Conservation (phyloP, 495 filamentous ascomycete species). For the Penicillium argentinense region DNA sequence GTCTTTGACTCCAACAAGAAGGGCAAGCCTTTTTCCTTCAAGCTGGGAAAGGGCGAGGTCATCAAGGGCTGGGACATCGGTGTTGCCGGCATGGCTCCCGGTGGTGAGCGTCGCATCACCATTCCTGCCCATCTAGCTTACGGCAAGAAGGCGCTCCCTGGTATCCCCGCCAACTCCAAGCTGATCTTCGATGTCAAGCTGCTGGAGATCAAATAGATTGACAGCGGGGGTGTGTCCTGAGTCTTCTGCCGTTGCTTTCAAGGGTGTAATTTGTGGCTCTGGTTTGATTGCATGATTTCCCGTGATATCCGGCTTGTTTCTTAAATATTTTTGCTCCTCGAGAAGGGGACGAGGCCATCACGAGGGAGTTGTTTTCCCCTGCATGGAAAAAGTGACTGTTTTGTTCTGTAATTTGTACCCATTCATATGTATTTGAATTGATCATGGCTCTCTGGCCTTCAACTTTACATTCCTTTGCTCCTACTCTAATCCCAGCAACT, state of each 20-base stretch:
- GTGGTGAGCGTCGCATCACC: constrained; percentile 87
- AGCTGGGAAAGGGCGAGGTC: constrained; percentile 88
- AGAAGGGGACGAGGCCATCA: constrained; percentile 44
- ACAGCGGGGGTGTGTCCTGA: constrained; percentile 19
- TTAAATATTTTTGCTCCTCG: constrained; percentile 28
- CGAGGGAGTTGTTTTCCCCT: constrained; percentile 26
- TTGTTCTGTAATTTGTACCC: constrained; percentile 18
- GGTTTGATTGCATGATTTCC: constrained; percentile 34
- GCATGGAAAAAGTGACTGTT: constrained; percentile 31
- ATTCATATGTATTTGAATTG: constrained; percentile 11
- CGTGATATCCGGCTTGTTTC: constrained; percentile 50
- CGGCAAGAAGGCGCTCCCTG: constrained; percentile 72
- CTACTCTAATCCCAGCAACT: not conserved
- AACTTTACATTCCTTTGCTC: not conserved
- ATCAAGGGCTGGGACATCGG: constrained; percentile 99
- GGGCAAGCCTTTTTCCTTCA: constrained; percentile 94
- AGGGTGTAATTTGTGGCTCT: constrained; percentile 36
- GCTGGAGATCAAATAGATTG: constrained; percentile 60
- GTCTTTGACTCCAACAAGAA: constrained; percentile 97
- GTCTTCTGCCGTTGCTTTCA: constrained; percentile 19
- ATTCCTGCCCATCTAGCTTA: constrained; percentile 86
- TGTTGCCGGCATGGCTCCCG: constrained; percentile 84
- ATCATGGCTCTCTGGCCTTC: constrained; percentile 1
- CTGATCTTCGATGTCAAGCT: constrained; percentile 93
- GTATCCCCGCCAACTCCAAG: constrained; percentile 86